Conservation (phyloP, 148 eudicot genomes). For the Arbutus unedo region DNA sequence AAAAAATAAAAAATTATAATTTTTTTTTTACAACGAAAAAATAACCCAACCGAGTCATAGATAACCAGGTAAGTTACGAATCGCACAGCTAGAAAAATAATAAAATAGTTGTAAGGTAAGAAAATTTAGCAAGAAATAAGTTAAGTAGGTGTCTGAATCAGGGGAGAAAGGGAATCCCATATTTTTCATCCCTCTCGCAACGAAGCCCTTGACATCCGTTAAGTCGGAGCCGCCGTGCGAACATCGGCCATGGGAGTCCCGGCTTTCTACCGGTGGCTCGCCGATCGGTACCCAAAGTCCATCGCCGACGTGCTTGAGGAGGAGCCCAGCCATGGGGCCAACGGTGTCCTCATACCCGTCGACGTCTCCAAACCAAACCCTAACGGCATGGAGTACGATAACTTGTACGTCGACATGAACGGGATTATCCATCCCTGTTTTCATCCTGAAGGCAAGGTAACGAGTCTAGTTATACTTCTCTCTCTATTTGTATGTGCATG, state of each 20-base stretch:
- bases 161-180: not conserved
- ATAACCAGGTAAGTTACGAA: too few species aligned
- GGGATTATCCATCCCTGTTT: constrained; percentile 95
- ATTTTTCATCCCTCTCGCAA: not conserved
- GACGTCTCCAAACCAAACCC: constrained; percentile 73
- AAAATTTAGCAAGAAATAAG: too few species aligned
- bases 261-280: constrained; percentile 88
- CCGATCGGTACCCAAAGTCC: constrained; percentile 76
- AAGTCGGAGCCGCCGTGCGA: not conserved
- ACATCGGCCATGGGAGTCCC: constrained; percentile 71
- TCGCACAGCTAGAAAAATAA: too few species aligned
- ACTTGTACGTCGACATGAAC: constrained; percentile 87
- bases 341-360: constrained; percentile 39
- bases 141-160: not conserved
- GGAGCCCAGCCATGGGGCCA: constrained; percentile 37
- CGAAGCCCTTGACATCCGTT: not conserved
- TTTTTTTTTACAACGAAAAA: too few species aligned
- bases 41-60: too few species aligned
- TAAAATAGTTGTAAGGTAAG: too few species aligned
- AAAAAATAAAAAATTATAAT: too few species aligned
- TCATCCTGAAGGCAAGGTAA: constrained; percentile 84
- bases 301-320: constrained; percentile 74
- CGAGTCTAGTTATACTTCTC: not conserved
- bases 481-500: not conserved
- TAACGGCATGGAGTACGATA: constrained; percentile 76